Percentiles rank a stretch among this genome's conserved stretches.
These are phyloP conservation scores for Debaryomyces singareniensis DNA, from an alignment of 1,139 yeast genomes.

Conservation along the genomic window DNA sequence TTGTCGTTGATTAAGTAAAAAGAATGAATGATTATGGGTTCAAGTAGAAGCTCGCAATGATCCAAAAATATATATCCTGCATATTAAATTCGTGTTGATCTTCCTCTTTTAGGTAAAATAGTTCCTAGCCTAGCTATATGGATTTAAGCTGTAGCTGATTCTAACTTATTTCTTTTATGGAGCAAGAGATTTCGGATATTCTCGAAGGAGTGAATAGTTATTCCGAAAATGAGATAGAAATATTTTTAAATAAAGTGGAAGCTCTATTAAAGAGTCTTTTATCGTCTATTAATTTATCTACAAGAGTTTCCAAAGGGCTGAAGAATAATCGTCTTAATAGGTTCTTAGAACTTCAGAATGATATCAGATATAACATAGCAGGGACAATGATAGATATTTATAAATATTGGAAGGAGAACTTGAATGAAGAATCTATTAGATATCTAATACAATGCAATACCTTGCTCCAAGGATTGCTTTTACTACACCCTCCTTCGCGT, in stretches of 20 bases:
- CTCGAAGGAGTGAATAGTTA: slow-evolving; percentile 13
- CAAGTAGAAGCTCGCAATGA: no score
- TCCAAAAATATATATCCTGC: no score
- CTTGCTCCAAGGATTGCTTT: slow-evolving; percentile 54
- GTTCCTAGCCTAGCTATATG: no score
- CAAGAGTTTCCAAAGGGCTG: background rate
- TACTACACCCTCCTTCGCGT: slow-evolving; percentile 56
- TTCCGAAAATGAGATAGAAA: slow-evolving; percentile 4
- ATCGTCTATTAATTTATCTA: slow-evolving; percentile 13
- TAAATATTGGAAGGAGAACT: slow-evolving; percentile 9
- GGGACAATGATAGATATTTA: slow-evolving; percentile 26
- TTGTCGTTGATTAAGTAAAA: no score
- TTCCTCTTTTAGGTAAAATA: no score
- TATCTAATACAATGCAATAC: slow-evolving; percentile 27
- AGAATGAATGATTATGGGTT: no score
- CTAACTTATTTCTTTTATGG: no score
- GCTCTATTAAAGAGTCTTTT: slow-evolving; percentile 14
- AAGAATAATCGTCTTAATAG: slow-evolving; percentile 20
- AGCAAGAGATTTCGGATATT: slow-evolving; percentile 10
- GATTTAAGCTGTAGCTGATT: no score
- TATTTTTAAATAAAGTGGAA: slow-evolving; percentile 14
- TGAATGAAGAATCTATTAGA: slow-evolving; percentile 5
- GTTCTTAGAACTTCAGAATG: slow-evolving; percentile 46
- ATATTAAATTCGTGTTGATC: no score
- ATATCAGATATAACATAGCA: slow-evolving; percentile 43